Percentiles rank a stretch among this genome's conserved stretches.
Evolutionary conservation across 108 stramenopile species (phyloP).

Genomic region (Nitzschia sp.): DNA sequence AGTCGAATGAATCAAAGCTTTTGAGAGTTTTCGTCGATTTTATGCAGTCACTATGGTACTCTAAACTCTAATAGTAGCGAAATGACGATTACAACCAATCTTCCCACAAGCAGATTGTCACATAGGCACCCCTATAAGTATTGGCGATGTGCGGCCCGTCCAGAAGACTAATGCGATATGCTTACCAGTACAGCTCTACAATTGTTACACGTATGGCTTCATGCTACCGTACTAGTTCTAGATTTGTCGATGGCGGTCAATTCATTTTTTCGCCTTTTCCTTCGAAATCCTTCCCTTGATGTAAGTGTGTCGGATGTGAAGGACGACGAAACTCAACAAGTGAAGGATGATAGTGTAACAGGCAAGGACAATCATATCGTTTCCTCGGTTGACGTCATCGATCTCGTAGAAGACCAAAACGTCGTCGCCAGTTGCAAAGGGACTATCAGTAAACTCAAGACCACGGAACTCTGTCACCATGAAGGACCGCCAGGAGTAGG

Average conservation of each 20-base stretch:
- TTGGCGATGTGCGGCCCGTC: too few species aligned
- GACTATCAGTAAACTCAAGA: slow-evolving; percentile 8
- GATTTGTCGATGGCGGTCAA: neutral
- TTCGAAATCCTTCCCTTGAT: slow-evolving; percentile 19
- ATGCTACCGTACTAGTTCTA: neutral
- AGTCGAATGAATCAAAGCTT: too few species aligned
- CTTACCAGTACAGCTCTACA: neutral
- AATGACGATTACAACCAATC: too few species aligned
- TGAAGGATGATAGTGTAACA: slow-evolving; percentile 39
- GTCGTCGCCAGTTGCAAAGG: slow-evolving; percentile 39
- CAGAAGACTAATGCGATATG: too few species aligned
- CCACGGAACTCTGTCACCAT: slow-evolving; percentile 61
- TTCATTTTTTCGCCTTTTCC: neutral
- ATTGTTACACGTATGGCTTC: neutral
- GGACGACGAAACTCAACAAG: slow-evolving; percentile 29
- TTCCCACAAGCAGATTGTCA: too few species aligned
- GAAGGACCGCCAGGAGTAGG: slow-evolving; percentile 62
- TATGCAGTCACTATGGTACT: too few species aligned
- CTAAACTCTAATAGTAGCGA: too few species aligned
- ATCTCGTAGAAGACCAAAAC: slow-evolving; percentile 59
- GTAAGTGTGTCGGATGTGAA: slow-evolving; percentile 27
- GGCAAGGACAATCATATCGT: slow-evolving; percentile 42
- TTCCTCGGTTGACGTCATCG: slow-evolving; percentile 43
- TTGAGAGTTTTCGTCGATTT: too few species aligned
- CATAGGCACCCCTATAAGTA: too few species aligned